Evolutionary conservation across 2,329 filamentous ascomycete species (phyloP).

Genomic region (Cladosporium sphaerospermum): DNA sequence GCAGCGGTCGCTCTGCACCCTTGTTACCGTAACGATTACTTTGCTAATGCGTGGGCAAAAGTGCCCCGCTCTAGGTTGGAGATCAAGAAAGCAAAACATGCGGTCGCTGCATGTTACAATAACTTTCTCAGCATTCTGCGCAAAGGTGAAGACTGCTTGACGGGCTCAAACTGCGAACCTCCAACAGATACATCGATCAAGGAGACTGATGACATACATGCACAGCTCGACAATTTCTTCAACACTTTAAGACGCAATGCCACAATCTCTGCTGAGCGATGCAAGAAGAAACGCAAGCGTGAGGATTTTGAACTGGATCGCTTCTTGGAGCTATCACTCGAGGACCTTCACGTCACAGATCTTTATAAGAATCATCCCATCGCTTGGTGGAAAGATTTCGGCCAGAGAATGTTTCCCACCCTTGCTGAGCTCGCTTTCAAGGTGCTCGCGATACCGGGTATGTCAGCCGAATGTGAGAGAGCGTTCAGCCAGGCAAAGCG

Average conservation of each 20-base stretch:
- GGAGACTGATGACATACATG: background rate
- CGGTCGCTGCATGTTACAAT: background rate
- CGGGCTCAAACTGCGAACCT: background rate
- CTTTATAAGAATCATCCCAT: background rate
- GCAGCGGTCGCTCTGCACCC: background rate
- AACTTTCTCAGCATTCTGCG: background rate
- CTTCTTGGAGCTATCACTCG: background rate
- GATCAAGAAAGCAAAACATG: background rate
- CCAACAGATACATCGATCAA: background rate
- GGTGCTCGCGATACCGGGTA: background rate
- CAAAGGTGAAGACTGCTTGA: background rate
- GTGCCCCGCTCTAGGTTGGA: background rate
- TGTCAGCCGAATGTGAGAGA: background rate
- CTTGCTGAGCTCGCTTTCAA: background rate
- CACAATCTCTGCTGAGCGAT: background rate
- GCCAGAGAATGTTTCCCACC: background rate
- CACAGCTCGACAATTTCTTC: background rate
- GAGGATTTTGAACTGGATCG: background rate
- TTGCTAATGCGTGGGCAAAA: background rate
- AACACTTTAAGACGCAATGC: background rate
- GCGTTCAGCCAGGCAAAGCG: background rate
- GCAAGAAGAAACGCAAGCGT: background rate
- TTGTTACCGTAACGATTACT: background rate
- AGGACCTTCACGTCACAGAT: background rate
- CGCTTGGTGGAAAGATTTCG: background rate